Evolutionary conservation across 352 stramenopile genomes (phyloP).

Genomic region (Phytophthora sp.): DNA sequence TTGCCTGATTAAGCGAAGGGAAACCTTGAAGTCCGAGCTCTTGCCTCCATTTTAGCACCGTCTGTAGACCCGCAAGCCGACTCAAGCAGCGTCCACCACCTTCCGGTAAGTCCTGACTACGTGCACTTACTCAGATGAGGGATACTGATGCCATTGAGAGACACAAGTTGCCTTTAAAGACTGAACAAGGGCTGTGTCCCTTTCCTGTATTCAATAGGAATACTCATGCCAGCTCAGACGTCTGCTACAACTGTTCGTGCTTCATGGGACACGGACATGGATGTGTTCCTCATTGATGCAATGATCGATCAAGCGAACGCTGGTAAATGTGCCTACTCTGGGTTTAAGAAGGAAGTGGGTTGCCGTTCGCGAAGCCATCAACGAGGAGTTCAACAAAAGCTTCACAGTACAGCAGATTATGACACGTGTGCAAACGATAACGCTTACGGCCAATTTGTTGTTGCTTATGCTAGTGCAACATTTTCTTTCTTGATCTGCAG

Average conservation of each 20-base stretch:
- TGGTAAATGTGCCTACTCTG: background rate
- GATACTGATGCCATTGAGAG: too few relatives aligned
- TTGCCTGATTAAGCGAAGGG: background rate
- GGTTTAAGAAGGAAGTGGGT: background rate
- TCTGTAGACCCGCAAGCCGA: background rate
- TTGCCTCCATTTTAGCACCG: background rate
- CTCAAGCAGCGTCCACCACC: background rate
- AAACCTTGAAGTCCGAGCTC: background rate
- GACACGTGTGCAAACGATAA: too few relatives aligned
- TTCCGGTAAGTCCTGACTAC: background rate
- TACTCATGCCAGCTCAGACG: background rate
- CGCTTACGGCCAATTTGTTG: too few relatives aligned
- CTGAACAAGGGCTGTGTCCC: background rate
- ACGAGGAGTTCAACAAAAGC: background rate
- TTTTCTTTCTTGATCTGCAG: too few relatives aligned
- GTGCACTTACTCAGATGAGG: background rate
- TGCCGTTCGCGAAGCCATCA: background rate
- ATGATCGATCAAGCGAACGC: background rate
- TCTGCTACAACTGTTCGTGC: background rate
- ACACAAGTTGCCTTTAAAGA: too few relatives aligned
- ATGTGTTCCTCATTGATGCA: background rate
- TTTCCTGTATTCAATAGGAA: background rate
- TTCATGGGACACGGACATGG: slow-evolving; percentile 1
- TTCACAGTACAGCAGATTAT: background rate
- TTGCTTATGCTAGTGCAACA: too few relatives aligned